Base-by-base conservation (phyloP, 768 basidiomycete species). In the Chlorophyllum brunneum region DNA sequence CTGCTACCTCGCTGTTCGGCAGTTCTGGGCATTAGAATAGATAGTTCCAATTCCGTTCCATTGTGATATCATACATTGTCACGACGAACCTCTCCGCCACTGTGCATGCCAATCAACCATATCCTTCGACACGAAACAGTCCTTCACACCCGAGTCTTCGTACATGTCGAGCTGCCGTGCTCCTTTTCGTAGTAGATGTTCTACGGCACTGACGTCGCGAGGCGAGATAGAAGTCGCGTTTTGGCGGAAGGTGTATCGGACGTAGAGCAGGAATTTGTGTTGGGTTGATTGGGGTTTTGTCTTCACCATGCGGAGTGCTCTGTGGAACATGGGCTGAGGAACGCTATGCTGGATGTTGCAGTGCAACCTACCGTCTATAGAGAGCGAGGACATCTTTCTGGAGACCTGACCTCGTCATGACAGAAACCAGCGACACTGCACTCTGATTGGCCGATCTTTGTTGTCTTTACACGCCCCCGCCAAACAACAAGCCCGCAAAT, bases 141-240 rank as follows among this genome's bases (percentile, higher is more conserved):
- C 85, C 58, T 73, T 85, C 48, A 92, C 86, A 3, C 76, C 76
- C 5, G 72, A 61, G 48, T 77, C 78, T 67, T 89, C 85, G 58
- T 82, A 89, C 66, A 76, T 73, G 60, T 88, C 86, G 33, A 92
- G 59, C 58, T 89, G 86, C 55, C 82, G 73, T 43, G 59, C 66
- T 2, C 86, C 86, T 48, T 79, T 80, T 40, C 90, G 78, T n/a
- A 93, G 62, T 29, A 91, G 71, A 63, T 91, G 85, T 59, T 93
- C 90, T 31, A 92, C 78, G 7, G 79, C 79, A 49, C 75, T 74
- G 54, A 92, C 72, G 49, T 88, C 79, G 9, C 86, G 80, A 4
- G 85, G 77, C 3, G 85, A 79, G 22, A 89, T 72, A 1, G 70
- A 70, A 4, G 72, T 60, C 4, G 86, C 84, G 59, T 85, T 84